Percentiles rank a stretch among this genome's conserved stretches.
phyloP scores from a whole-genome alignment of 306 rosid species.

The Rosa multiflora region DNA sequence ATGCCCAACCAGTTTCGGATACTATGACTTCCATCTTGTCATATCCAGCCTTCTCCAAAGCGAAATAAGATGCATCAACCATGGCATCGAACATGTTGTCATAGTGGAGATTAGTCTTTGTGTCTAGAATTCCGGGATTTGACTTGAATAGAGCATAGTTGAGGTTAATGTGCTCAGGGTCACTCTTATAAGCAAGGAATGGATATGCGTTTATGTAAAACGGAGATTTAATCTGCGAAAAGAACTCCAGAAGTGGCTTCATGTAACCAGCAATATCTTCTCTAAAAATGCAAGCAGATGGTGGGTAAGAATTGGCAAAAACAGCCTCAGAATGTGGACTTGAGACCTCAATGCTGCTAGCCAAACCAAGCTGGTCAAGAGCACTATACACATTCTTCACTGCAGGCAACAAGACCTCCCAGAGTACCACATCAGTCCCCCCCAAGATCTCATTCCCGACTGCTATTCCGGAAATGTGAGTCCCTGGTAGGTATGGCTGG shows the following conservation, averaged over 20 bases:
- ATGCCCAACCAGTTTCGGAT: slow-evolving; percentile 96
- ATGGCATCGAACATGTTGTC: slow-evolving; percentile 85
- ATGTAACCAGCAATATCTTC: slow-evolving; percentile 64
- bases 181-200: slow-evolving; percentile 80
- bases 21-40: slow-evolving; percentile 74
- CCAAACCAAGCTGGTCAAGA: slow-evolving; percentile 46
- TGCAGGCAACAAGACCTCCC: slow-evolving; percentile 78
- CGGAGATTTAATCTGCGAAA: slow-evolving; percentile 66
- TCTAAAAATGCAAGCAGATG: slow-evolving; percentile 72
- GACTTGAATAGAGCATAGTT: slow-evolving; percentile 75
- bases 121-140: slow-evolving; percentile 63
- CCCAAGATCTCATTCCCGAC: slow-evolving; percentile 90
- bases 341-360: slow-evolving; percentile 57
- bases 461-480: slow-evolving; percentile 68
- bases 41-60: slow-evolving; percentile 75
- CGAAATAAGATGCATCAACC: slow-evolving; percentile 84
- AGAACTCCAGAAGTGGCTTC: slow-evolving; percentile 79
- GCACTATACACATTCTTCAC: slow-evolving; percentile 66
- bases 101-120: slow-evolving; percentile 75
- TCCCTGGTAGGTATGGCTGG: slow-evolving; percentile 69
- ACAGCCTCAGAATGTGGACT: slow-evolving; percentile 96
- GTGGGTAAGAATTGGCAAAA: slow-evolving; percentile 80
- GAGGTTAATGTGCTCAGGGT: slow-evolving; percentile 73
- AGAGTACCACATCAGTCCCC: slow-evolving; percentile 37
- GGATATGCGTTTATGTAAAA: slow-evolving; percentile 95